Conservation (phyloP, 768 basidiomycete genomes). For the Agrocybe pediades region DNA sequence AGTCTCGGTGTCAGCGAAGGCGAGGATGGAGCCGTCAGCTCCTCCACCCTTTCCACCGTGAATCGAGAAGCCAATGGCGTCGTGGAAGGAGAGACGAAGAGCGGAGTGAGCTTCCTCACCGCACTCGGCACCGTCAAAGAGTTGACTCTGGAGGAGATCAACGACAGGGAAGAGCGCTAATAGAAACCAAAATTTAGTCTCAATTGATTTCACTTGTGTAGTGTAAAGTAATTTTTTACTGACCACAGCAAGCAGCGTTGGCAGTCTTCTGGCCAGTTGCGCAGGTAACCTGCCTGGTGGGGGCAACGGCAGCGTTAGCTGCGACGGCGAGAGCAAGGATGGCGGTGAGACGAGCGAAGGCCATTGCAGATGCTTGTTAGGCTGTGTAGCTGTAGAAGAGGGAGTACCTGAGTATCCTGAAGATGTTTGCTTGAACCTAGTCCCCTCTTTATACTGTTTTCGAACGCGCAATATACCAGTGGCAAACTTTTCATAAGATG, state of each 20-base stretch:
- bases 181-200: neutral
- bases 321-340: constrained; percentile 14
- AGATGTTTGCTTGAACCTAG: neutral
- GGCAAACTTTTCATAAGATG: neutral
- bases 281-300: constrained; percentile 22
- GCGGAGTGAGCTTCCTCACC: constrained; percentile 27
- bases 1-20: constrained; percentile 25
- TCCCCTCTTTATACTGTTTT: constrained; percentile 6
- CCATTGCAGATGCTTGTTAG: constrained; percentile 10
- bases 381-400: neutral
- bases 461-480: neutral
- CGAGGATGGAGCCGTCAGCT: constrained; percentile 29
- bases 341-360: constrained; percentile 18
- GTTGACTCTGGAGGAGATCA: constrained; percentile 28
- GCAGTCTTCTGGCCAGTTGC: constrained; percentile 23
- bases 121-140: constrained; percentile 33
- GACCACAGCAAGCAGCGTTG: constrained; percentile 21
- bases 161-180: constrained; percentile 20
- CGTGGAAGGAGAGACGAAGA: constrained; percentile 22
- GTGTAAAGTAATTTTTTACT: neutral
- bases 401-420: constrained; percentile 5
- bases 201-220: neutral
- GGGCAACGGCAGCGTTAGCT: constrained; percentile 13
- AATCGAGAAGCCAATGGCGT: constrained; percentile 17
- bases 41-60: constrained; percentile 28